Evolutionary conservation across 345 rosid genomes (phyloP).

Genomic region (Schrenkiella parvula): DNA sequence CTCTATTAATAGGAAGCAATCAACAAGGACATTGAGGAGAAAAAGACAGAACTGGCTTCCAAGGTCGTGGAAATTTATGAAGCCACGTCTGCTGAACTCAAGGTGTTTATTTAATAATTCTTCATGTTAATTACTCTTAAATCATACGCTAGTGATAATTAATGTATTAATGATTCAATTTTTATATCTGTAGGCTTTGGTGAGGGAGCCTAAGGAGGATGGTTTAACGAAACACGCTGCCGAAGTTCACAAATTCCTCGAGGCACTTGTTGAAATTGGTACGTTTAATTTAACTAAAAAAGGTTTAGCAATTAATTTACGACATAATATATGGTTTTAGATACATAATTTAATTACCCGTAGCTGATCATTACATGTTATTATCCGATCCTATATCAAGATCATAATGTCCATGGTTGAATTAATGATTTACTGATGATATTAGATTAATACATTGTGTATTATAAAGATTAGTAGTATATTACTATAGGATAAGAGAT

Average conservation of each 20-base stretch:
- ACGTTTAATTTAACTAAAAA: neutral
- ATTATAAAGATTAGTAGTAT: neutral
- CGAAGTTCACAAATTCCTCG: neutral
- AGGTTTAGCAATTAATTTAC: neutral
- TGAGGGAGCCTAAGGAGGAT: conserved; percentile 3
- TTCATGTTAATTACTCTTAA: neutral
- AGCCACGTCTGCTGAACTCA: conserved; percentile 11
- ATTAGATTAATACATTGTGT: neutral
- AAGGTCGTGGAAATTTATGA: conserved; percentile 1
- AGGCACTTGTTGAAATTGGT: conserved; percentile 13
- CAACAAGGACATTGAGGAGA: conserved; percentile 13
- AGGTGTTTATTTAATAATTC: neutral
- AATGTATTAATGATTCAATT: neutral
- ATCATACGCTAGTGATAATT: neutral
- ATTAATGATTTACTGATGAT: neutral
- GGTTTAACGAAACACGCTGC: neutral
- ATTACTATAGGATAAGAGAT: neutral
- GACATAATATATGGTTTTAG: neutral
- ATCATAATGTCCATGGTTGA: neutral
- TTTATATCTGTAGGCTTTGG: neutral
- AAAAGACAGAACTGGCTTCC: neutral
- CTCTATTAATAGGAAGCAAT: neutral
- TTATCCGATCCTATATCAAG: neutral
- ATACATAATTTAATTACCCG: neutral
- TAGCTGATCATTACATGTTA: neutral